These are phyloP conservation scores for Aspergillus ruber DNA, from an alignment of 2,329 filamentous ascomycete genomes.

Conservation along the genomic window DNA sequence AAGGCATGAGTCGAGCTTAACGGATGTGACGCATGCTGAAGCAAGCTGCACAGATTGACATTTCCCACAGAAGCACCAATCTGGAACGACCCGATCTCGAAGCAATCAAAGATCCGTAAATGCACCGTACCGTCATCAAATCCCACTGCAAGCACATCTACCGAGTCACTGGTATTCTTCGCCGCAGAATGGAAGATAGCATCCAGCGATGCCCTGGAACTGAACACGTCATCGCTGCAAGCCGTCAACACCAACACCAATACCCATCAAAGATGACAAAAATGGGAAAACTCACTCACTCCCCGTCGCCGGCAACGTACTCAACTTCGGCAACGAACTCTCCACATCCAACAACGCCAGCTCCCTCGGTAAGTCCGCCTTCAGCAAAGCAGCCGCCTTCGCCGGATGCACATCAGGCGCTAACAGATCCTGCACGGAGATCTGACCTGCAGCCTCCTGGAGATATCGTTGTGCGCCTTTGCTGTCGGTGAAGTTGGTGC, in stretches of 20 bases:
- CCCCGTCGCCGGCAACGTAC: constrained; percentile 59
- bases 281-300: constrained; percentile 43
- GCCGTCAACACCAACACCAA: not conserved
- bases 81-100: constrained; percentile 61
- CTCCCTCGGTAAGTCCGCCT: constrained; percentile 61
- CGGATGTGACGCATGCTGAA: constrained; percentile 64
- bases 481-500: constrained; percentile 49
- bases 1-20: constrained; percentile 70
- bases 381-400: constrained; percentile 30
- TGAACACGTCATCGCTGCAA: constrained; percentile 55
- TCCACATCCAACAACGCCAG: constrained; percentile 71
- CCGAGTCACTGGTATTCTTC: constrained; percentile 62
- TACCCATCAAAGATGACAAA: not conserved
- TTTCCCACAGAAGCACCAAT: constrained; percentile 34
- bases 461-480: constrained; percentile 38
- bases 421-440: constrained; percentile 39
- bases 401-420: constrained; percentile 31
- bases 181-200: constrained; percentile 60
- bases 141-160: constrained; percentile 72
- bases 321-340: constrained; percentile 68
- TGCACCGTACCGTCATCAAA: constrained; percentile 66
- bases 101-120: constrained; percentile 78
- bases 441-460: constrained; percentile 24
- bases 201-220: constrained; percentile 62
- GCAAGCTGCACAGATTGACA: constrained; percentile 34